These are phyloP conservation scores for Lentinula sp. DNA, from an alignment of 768 basidiomycete genomes.

Conservation along the genomic window DNA sequence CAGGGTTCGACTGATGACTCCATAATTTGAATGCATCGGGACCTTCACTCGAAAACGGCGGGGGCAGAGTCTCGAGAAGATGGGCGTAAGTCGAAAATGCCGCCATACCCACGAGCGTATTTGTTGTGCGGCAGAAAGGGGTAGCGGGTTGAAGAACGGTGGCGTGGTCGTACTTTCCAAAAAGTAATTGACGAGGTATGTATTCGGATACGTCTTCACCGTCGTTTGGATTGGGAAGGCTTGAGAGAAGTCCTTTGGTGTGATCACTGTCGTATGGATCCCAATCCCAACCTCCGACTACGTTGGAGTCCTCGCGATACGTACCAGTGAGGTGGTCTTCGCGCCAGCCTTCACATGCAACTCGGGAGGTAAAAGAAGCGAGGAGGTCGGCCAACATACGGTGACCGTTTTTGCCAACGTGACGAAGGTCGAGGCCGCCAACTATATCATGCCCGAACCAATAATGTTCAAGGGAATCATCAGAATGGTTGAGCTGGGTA, in stretches of 20 bases:
- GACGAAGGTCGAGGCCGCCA: neutral
- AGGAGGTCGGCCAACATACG: neutral
- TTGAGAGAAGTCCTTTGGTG: neutral
- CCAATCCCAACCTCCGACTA: neutral
- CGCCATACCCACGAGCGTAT: neutral
- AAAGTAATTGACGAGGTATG: neutral
- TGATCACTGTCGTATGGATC: neutral
- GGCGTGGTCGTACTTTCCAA: neutral
- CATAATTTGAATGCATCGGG: neutral
- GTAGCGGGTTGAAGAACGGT: neutral
- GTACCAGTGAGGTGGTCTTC: neutral
- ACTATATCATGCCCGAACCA: neutral
- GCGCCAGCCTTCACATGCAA: constrained; percentile 1
- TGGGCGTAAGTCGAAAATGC: neutral
- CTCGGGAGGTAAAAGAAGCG: neutral
- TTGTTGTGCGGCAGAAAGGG: neutral
- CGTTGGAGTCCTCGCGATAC: neutral
- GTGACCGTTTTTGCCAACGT: neutral
- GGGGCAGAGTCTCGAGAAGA: neutral
- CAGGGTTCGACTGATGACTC: neutral
- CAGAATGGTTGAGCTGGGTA: neutral
- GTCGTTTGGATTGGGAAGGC: neutral
- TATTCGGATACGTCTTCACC: neutral
- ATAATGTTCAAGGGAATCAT: neutral
- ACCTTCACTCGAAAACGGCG: neutral